Base-by-base conservation (phyloP, 805 yeast genomes). In the Ogataea naganishii region DNA sequence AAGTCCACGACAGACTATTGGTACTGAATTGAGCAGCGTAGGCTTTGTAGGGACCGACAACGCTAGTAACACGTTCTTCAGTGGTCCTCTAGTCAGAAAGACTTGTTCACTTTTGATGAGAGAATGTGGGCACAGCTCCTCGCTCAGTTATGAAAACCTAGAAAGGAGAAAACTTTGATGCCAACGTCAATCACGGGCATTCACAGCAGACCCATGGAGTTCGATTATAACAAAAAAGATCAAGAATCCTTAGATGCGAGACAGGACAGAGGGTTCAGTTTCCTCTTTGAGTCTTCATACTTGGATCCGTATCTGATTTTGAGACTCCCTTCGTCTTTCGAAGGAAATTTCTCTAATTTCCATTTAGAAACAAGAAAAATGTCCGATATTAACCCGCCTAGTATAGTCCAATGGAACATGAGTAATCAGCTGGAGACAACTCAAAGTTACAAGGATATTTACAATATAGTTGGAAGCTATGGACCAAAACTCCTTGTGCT, bases 241-340 rank as follows among this genome's bases (percentile, higher is more conserved):
- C n/a, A n/a, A n/a, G n/a, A n/a, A n/a, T 38, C 41, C 9, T 30
- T 38, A 11, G 41, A 38, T 24, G 41, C 41, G 8, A 32, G 20
- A 27, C 35, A 38, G 23, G 18, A 30, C 14, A 30, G 36, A 20
- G 35, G 36, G 27, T 25, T 30, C 5, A 12, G 24, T 2, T 35
- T 35, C 18, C 24, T 38, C 1, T 35, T 27, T 16, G 37, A 38
- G 18, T 35, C 41, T 12, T 18, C 30, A 16, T 38, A 38, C 20
- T 23, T 38, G 8, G 41, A 35, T 20, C 37, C 41, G 12, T 33
- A 29, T 17, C 14, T 27, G 6, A 29, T 29, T 14, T 21, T 24
- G 17, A 23, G 27, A 3, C 20, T 14, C 14, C 7, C 15, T 3
- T 12, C 6, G 7, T 7, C 32, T 2, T 12, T 12, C 4, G 29